Base-by-base conservation (phyloP, 768 basidiomycete species). In the Lentinula guzmanii region DNA sequence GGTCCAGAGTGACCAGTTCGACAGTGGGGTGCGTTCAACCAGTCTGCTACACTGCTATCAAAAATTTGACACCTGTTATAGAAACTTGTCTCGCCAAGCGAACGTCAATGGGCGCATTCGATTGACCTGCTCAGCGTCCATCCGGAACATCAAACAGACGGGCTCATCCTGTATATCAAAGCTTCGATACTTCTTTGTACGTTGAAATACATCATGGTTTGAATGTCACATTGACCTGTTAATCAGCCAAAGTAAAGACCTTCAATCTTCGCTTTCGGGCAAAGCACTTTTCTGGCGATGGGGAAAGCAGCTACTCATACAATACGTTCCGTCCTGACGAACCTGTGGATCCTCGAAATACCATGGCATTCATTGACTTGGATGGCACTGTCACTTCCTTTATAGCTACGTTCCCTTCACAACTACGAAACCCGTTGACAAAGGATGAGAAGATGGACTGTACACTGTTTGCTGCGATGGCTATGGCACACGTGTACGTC, bases 91-190 rank as follows among this genome's bases (percentile, higher is more conserved):
- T 71, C 71, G 28, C 79, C 77, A 45, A 74, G 76, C 50, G 77
- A 84, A 35, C 80, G 89, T 9, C 89, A 91, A 70, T 86, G 87
- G 83, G 84, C 87, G 0, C 83, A 86, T 61, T 80, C 79, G 6
- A 78, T 74, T 60, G 80, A 88, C 64, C 71, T 90, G 24, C 76
- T 90, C n/a, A 75, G 84, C 3, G 67, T 73, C 3, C 87, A 91
- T 68, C 83, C 83, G 16, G 81, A 82, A 39, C 76, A 79, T 13
- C 82, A 85, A 64, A 83, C 83, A 0, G 90, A 91, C 70, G 84
- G 89, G 0, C 90, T 91, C 67, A 81, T 82, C 8, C 67, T 91
- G 15, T 90, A 87, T 64, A 78, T 90, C 70, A 91, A 92, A 69
- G 80, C 83, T 9, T 78, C 81, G 7, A 84, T 90, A 60, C 65